Base-by-base conservation (phyloP, 2,329 filamentous ascomycete species). In the Fusarium nematophilum region DNA sequence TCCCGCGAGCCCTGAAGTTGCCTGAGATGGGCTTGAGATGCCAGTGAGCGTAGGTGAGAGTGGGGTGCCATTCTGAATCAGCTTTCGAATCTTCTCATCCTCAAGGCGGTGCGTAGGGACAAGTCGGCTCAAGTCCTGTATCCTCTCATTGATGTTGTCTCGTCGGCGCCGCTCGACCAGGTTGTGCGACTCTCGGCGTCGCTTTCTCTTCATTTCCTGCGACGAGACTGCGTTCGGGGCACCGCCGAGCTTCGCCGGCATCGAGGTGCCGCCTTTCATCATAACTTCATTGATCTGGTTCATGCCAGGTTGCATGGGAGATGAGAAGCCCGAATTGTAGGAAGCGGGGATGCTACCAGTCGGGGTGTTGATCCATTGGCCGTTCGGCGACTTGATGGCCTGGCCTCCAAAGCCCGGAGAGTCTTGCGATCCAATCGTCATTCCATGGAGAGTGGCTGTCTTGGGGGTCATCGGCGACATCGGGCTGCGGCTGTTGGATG, bases 111-210 rank as follows among this genome's bases (percentile, higher is more conserved):
- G 95, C 57, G 89, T 84, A 18, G 95, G 95, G 3, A 99, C 94
- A 14, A 99, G 85, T 69, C 93, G 92, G 71, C 94, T 97, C 7
- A 99, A 84, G 72, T 99, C 95, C 71, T 98, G 94, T 61, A 99
- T 99, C 36, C 95, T 88, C 77, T 99, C 95, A 68, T 99, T 99
- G 81, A 99, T 99, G 73, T 98, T 98, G 79, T 98, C 95, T 59
- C 95, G 88, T 59, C 95, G 90, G 45, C 95, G 89, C 52, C 95
- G 92, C 79, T 99, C 95, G 9, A 99, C 95, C 31, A 96, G 83
- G 73, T 99, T 98, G 79, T 99, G 95, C 1, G 94, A 98, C 71
- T 97, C 95, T 31, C 95, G 86, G 56, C 95, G 88, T 57, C 93
- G 86, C 74, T 94, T 92, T 67, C 93, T 87, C 85, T 98, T 98